Conservation (phyloP, 257 asterid species). For the Fraxinus excelsior region DNA sequence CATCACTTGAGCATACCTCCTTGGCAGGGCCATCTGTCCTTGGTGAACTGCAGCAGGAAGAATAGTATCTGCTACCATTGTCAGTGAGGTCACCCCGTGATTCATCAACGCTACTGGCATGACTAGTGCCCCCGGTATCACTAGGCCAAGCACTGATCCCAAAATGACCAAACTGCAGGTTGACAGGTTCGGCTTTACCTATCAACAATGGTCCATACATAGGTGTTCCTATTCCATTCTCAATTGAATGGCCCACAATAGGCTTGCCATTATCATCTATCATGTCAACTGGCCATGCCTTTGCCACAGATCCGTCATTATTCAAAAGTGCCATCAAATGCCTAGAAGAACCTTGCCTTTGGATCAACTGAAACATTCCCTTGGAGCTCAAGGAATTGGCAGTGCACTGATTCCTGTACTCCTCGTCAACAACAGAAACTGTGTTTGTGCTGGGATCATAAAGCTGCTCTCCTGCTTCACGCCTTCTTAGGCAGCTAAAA, state of each 20-base stretch:
- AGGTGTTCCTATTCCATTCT: slow-evolving; percentile 62
- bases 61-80: slow-evolving; percentile 74
- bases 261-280: slow-evolving; percentile 52
- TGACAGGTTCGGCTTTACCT: slow-evolving; percentile 80
- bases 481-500: slow-evolving; percentile 90
- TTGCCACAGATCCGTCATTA: slow-evolving; percentile 93
- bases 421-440: slow-evolving; percentile 70
- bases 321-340: slow-evolving; percentile 95
- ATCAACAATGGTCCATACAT: slow-evolving; percentile 88
- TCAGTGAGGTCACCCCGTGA: slow-evolving; percentile 81
- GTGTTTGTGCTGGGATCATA: slow-evolving; percentile 83
- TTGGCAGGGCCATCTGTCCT: slow-evolving; percentile 78
- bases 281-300: slow-evolving; percentile 93
- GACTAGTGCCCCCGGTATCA: slow-evolving; percentile 90
- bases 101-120: slow-evolving; percentile 85
- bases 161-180: slow-evolving; percentile 91
- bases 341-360: slow-evolving; percentile 86
- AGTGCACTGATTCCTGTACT: slow-evolving; percentile 85
- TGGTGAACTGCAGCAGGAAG: slow-evolving; percentile 97
- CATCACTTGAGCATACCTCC: slow-evolving; percentile 54
- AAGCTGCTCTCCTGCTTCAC: slow-evolving; percentile 72
- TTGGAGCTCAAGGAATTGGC: slow-evolving; percentile 90
- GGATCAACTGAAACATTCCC: slow-evolving; percentile 97
- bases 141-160: slow-evolving; percentile 95
- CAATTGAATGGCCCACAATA: slow-evolving; percentile 29